phyloP scores from a whole-genome alignment of 1,139 yeast species.

The Saccharomycopsis crataegensis region DNA sequence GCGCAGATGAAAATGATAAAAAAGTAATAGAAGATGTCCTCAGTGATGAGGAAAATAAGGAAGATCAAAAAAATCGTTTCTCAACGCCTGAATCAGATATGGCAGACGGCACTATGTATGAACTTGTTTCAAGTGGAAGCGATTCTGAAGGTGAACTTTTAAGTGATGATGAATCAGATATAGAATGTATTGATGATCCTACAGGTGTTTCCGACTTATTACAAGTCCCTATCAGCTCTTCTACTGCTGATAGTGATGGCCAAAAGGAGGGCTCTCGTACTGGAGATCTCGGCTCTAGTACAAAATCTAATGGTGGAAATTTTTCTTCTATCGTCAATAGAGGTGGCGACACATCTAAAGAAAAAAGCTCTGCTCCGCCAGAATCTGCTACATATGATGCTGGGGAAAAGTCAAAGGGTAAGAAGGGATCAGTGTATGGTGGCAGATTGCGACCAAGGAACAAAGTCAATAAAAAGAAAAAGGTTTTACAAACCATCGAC shows the following conservation, averaged over 20 bases:
- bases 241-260: not conserved
- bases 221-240: not conserved
- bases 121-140: not conserved
- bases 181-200: constrained; percentile 9
- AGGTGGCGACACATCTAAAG: constrained; percentile 1
- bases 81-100: not conserved
- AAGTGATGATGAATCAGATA: constrained; percentile 3
- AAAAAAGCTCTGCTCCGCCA: not conserved
- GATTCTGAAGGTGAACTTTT: not conserved
- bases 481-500: constrained; percentile 13
- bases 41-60: not conserved
- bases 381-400: not conserved
- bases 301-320: no score
- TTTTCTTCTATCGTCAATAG: constrained; percentile 10
- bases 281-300: no score
- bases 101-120: not conserved
- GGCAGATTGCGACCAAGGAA: constrained; percentile 21
- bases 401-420: not conserved
- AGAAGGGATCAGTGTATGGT: not conserved
- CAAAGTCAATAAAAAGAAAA: not conserved
- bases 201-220: not conserved
- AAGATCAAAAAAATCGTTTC: not conserved
- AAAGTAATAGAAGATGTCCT: constrained; percentile 4
- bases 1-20: not conserved
- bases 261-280: no score